phyloP scores from a whole-genome alignment of 1,284 basidiomycete genomes.

The Abortiporus biennis region DNA sequence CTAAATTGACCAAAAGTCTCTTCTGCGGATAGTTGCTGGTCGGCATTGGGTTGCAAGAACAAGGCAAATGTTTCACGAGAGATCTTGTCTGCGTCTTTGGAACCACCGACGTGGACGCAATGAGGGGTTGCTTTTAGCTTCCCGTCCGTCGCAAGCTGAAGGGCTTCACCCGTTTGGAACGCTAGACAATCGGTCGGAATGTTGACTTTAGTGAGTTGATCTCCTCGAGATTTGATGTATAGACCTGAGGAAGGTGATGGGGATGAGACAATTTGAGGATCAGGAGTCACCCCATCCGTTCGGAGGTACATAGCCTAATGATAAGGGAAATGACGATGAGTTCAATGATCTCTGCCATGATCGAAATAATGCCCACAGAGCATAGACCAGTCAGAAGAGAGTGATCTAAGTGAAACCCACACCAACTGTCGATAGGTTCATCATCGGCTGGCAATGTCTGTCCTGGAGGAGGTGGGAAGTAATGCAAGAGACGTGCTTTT shows the following conservation, averaged over 20 bases:
- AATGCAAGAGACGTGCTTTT: slow-evolving; percentile 87
- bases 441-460: slow-evolving; percentile 36
- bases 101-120: slow-evolving; percentile 71
- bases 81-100: slow-evolving; percentile 38
- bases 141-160: slow-evolving; percentile 78
- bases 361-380: slow-evolving; percentile 49
- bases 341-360: no score
- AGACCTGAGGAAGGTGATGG: slow-evolving; percentile 77
- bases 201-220: slow-evolving; percentile 68
- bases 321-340: slow-evolving; percentile 23
- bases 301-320: slow-evolving; percentile 76
- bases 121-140: slow-evolving; percentile 84
- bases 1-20: slow-evolving; percentile 89
- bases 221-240: slow-evolving; percentile 82
- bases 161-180: slow-evolving; percentile 91
- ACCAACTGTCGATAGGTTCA: slow-evolving; percentile 74
- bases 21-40: slow-evolving; percentile 59
- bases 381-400: slow-evolving; percentile 87
- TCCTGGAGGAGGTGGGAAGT: slow-evolving; percentile 66
- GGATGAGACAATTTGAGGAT: slow-evolving; percentile 49
- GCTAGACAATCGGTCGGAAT: slow-evolving; percentile 81
- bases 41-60: slow-evolving; percentile 89
- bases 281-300: slow-evolving; percentile 26
- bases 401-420: slow-evolving; percentile 82
- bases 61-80: slow-evolving; percentile 86